Evolutionary conservation across 1,284 basidiomycete species (phyloP).

Genomic region (Tausonia pullulans): DNA sequence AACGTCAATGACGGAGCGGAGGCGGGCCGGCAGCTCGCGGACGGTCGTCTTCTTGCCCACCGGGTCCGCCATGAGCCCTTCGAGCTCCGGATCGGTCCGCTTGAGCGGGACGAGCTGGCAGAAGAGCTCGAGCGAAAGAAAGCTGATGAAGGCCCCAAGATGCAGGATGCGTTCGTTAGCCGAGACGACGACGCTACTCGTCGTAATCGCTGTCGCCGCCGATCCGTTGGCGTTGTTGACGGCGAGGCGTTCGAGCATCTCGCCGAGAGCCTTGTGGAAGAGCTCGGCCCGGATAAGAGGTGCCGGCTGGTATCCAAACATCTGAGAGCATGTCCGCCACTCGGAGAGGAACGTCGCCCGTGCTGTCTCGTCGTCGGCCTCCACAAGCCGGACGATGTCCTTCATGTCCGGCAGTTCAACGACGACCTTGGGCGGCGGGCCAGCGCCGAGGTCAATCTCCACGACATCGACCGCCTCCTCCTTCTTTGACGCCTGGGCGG

Average conservation of each 20-base stretch:
- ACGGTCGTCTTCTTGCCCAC: constrained; percentile 43
- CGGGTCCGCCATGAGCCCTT: constrained; percentile 39
- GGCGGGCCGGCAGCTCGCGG: constrained; percentile 40
- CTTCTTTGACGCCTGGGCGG: background rate
- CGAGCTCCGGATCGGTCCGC: constrained; percentile 44
- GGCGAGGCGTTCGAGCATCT: constrained; percentile 45
- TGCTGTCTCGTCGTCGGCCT: constrained; percentile 43
- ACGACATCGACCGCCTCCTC: background rate
- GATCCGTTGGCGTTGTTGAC: constrained; percentile 26
- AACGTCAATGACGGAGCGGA: constrained; percentile 45
- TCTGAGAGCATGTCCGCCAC: constrained; percentile 50
- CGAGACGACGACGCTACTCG: constrained; percentile 40
- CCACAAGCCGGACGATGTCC: constrained; percentile 37
- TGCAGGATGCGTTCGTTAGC: constrained; percentile 45
- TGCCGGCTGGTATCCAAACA: constrained; percentile 56
- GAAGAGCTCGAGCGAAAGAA: constrained; percentile 49
- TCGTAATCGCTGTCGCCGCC: constrained; percentile 33
- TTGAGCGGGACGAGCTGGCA: constrained; percentile 50
- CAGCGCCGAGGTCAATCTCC: background rate
- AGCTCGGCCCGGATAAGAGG: constrained; percentile 48
- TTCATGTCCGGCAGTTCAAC: background rate
- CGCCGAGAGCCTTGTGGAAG: constrained; percentile 32
- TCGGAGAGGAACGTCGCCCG: constrained; percentile 51
- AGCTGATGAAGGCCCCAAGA: constrained; percentile 46
- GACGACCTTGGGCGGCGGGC: background rate